phyloP scores from a whole-genome alignment of 2,329 filamentous ascomycete genomes.

The Fusarium nematophilum region DNA sequence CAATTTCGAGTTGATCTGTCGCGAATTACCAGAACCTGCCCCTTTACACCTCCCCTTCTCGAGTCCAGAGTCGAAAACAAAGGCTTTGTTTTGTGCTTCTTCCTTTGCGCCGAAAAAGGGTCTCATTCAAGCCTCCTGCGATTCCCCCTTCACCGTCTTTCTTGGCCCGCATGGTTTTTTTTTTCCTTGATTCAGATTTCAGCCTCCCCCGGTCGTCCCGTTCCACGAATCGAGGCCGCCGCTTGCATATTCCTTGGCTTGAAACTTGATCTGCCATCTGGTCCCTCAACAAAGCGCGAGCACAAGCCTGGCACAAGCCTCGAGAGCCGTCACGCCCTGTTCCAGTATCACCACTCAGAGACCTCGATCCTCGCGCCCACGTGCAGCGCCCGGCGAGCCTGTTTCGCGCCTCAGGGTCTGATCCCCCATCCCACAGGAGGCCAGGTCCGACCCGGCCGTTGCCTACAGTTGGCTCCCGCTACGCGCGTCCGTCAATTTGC shows the following conservation, averaged over 20 bases:
- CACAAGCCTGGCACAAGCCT: background rate
- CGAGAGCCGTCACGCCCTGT: conserved; percentile 23
- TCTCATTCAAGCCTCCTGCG: conserved; percentile 3
- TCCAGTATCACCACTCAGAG: conserved; percentile 7
- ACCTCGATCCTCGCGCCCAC: conserved; percentile 22
- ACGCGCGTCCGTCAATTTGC: conserved; percentile 13
- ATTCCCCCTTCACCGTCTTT: conserved; percentile 31
- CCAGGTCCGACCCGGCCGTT: background rate
- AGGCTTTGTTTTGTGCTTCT: background rate
- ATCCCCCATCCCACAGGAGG: too few species aligned
- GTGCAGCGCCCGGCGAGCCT: conserved; percentile 30
- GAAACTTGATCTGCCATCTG: conserved; percentile 25
- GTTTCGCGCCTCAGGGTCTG: conserved; percentile 22
- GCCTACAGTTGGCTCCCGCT: conserved; percentile 4
- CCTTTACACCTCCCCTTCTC: conserved; percentile 25
- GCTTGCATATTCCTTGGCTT: conserved; percentile 29
- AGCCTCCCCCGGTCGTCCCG: conserved; percentile 21
- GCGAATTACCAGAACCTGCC: conserved; percentile 27
- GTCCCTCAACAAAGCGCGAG: conserved; percentile 31
- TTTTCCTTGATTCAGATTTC: conserved; percentile 21
- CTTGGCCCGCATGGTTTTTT: conserved; percentile 1
- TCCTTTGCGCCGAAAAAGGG: background rate
- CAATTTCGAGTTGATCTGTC: conserved; percentile 28
- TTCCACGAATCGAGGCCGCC: conserved; percentile 26
- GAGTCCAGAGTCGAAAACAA: conserved; percentile 22